Conservation (phyloP, 2,329 filamentous ascomycete genomes). For the Scedosporium aurantiacum region DNA sequence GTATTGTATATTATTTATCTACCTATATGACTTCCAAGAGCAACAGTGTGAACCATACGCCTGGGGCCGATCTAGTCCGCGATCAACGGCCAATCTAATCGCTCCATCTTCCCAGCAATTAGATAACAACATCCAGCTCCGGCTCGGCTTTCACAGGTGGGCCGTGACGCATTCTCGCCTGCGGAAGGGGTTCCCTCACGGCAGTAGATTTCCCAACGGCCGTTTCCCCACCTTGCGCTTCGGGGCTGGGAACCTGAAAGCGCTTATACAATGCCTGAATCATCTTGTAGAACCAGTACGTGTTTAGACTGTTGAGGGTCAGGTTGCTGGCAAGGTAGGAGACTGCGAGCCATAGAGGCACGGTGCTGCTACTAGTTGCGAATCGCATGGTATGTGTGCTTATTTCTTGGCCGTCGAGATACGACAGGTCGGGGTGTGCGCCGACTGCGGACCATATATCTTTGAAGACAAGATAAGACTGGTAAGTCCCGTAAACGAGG, state of each 20-base stretch:
- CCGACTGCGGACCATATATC: conserved; percentile 54
- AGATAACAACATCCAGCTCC: conserved; percentile 5
- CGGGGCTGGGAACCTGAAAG: conserved; percentile 35
- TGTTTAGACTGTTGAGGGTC: conserved; percentile 64
- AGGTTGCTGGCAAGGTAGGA: conserved; percentile 62
- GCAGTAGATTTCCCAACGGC: conserved; percentile 3
- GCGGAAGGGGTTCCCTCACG: not conserved
- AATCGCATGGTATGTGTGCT: conserved; percentile 26
- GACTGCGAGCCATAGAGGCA: conserved; percentile 60
- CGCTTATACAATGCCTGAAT: conserved; percentile 66
- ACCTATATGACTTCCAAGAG: too few relatives aligned
- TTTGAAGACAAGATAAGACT: conserved; percentile 56
- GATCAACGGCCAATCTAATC: too few relatives aligned
- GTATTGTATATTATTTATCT: too few relatives aligned
- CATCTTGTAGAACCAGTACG: conserved; percentile 85
- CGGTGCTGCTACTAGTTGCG: conserved; percentile 32
- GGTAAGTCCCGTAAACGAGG: conserved; percentile 66
- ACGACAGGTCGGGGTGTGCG: conserved; percentile 24
- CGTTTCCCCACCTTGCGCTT: not conserved
- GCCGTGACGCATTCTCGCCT: not conserved
- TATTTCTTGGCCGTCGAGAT: conserved; percentile 13
- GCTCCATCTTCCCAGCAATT: not conserved
- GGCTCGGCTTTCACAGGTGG: not conserved
- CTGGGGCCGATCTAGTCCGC: too few relatives aligned
- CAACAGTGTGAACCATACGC: too few relatives aligned